These are phyloP conservation scores for Favolaschia claudopus DNA, from an alignment of 768 basidiomycete species.

Conservation along the genomic window DNA sequence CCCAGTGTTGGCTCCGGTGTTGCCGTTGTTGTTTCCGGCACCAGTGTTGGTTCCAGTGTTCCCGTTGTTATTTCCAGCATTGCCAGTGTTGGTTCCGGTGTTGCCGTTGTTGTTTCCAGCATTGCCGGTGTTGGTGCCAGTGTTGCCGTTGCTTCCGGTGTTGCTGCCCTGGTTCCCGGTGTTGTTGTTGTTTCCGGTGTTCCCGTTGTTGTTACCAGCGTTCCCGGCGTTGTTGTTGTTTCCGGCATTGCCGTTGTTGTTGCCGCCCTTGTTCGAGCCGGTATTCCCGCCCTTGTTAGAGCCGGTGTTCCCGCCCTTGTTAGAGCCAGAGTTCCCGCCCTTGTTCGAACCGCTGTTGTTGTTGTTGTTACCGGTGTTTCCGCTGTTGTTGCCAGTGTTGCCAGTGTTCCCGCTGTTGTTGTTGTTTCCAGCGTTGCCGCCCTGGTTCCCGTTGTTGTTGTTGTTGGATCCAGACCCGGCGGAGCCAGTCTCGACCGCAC, in stretches of 20 bases:
- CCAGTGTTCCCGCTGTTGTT: conserved; percentile 22
- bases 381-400: background rate
- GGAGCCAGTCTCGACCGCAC: too few species aligned
- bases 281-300: background rate
- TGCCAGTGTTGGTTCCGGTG: too few species aligned
- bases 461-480: too few species aligned
- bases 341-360: conserved; percentile 18
- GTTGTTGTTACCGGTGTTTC: background rate
- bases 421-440: conserved; percentile 25
- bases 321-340: too few species aligned
- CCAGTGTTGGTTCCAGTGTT: too few species aligned
- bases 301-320: background rate
- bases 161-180: conserved; percentile 21
- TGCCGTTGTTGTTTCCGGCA: background rate
- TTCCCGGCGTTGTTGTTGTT: background rate
- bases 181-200: background rate
- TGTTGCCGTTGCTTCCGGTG: too few species aligned
- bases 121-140: too few species aligned
- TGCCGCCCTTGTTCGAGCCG: background rate
- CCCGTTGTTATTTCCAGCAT: conserved; percentile 1
- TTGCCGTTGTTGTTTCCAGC: conserved; percentile 6
- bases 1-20: too few species aligned
- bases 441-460: conserved; percentile 27
- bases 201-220: background rate
- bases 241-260: background rate